phyloP scores from a whole-genome alignment of 2,329 filamentous ascomycete genomes.

The Lachnellula cervina region DNA sequence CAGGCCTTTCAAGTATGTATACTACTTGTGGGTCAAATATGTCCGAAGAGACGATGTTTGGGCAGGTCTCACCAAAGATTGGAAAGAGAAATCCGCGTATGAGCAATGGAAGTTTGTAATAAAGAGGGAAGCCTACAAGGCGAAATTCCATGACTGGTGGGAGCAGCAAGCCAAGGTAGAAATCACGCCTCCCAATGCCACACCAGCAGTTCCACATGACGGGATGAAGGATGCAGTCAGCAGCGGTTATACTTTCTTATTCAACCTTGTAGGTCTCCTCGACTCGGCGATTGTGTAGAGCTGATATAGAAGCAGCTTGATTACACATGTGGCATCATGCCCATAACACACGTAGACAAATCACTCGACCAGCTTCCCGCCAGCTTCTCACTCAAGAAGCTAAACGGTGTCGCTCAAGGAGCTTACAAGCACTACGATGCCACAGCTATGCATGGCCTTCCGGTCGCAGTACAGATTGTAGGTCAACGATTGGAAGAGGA shows the following conservation, averaged over 20 bases:
- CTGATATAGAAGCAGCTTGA: slow-evolving; percentile 55
- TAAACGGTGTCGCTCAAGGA: slow-evolving; percentile 76
- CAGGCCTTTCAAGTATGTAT: slow-evolving; percentile 71
- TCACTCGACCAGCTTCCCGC: slow-evolving; percentile 59
- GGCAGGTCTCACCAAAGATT: slow-evolving; percentile 71
- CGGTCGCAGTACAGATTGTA: slow-evolving; percentile 61
- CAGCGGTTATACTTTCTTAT: slow-evolving; percentile 88
- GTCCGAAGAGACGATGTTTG: slow-evolving; percentile 70
- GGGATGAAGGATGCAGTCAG: slow-evolving; percentile 82
- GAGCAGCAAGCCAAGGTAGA: slow-evolving; percentile 66
- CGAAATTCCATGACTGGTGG: slow-evolving; percentile 83
- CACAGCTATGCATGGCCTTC: slow-evolving; percentile 76
- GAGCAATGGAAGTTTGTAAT: slow-evolving; percentile 81
- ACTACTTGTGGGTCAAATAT: slow-evolving; percentile 87
- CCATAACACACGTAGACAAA: slow-evolving; percentile 78
- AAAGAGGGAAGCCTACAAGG: slow-evolving; percentile 71
- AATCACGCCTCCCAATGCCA: slow-evolving; percentile 81
- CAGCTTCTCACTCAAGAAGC: slow-evolving; percentile 53
- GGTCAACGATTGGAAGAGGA: slow-evolving; percentile 31
- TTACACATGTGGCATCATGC: slow-evolving; percentile 77
- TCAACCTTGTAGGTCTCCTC: slow-evolving; percentile 64
- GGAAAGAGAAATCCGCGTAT: slow-evolving; percentile 66
- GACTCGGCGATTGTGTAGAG: neutral
- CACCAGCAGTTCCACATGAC: slow-evolving; percentile 79
- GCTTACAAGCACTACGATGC: slow-evolving; percentile 86